Evolutionary conservation across 805 yeast genomes (phyloP), one percentile per base, ranked within the genome.

Genomic region (Metschnikowia baotianmanensis): DNA sequence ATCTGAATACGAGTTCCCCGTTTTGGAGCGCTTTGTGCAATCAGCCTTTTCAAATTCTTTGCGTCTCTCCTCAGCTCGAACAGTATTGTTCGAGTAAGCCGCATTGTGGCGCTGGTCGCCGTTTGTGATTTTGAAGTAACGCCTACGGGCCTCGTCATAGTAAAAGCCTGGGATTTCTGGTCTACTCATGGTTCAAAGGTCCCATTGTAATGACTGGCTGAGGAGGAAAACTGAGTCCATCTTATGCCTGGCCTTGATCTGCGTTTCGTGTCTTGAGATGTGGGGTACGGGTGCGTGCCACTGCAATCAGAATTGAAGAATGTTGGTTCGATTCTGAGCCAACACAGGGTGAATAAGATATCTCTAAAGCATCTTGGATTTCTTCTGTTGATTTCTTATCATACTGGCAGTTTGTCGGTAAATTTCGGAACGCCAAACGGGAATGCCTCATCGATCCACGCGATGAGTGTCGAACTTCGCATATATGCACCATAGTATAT

Each of bases 111-210:
- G 39, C 33, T 36, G 51, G 34, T 48, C 58, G 1, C 71, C 72
- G 33, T 66, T 65, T 9, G 54, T 48, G 17, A 66, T 57, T 37
- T 59, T 58, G 53, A 66, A 66, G 47, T 64, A 66, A 34, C 55
- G 49, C 6, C 51, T 53, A 36, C 49, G 55, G 29, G 42, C 51
- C 22, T 40, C 50, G 37, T 66, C 72, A 39, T 41, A 66, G 47
- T 56, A 56, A 35, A 46, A 63, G 1, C 70, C 70, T 4, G 69
- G 69, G 18, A 65, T 55, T 24, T 57, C 53, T 21, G 55, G 58
- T 15, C 36, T 23, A 20, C 38, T 37, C 51, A 47, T 45, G 12
- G 13, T 24, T 10, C 13, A 12, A 18, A 26, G n/a, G 10, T 12
- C 11, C 24, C 37, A 26, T 34, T 19, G 24, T 13, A 10, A n/a